These are phyloP conservation scores for Antarctomyces pellizariae DNA, from an alignment of 495 filamentous ascomycete species.

Conservation along the genomic window DNA sequence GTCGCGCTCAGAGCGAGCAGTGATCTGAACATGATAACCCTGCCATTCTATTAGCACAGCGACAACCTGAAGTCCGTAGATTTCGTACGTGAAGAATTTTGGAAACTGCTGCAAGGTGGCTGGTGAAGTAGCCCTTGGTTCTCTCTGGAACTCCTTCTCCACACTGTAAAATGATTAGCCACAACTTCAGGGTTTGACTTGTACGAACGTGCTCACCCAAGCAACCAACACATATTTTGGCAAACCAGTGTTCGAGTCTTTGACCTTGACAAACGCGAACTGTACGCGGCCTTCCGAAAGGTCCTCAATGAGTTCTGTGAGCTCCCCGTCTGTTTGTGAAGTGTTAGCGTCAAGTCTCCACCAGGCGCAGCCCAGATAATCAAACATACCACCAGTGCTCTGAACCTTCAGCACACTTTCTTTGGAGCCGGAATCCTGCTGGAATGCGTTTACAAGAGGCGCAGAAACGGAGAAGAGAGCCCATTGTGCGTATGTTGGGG, in stretches of 20 bases:
- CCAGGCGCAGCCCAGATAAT: slow-evolving; percentile 2
- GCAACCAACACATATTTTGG: slow-evolving; percentile 86
- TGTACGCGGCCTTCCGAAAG: slow-evolving; percentile 93
- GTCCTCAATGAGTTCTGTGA: slow-evolving; percentile 86
- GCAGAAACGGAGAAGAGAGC: slow-evolving; percentile 79
- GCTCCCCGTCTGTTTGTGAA: slow-evolving; percentile 52
- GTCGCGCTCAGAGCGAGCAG: slow-evolving; percentile 73
- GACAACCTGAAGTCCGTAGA: slow-evolving; percentile 1
- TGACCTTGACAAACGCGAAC: slow-evolving; percentile 92
- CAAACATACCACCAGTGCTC: slow-evolving; percentile 49
- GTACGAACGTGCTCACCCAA: slow-evolving; percentile 34
- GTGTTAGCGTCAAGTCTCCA: slow-evolving; percentile 3
- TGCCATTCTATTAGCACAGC: slow-evolving; percentile 11
- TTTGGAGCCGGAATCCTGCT: slow-evolving; percentile 54
- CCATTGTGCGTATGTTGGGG: slow-evolving; percentile 63
- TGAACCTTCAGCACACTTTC: slow-evolving; percentile 92
- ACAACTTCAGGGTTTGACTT: too few relatives aligned
- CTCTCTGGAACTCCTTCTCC: slow-evolving; percentile 95
- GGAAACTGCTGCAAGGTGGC: slow-evolving; percentile 66
- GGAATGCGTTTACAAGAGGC: slow-evolving; percentile 76
- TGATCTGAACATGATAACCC: slow-evolving; percentile 95
- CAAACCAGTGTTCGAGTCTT: slow-evolving; percentile 73
- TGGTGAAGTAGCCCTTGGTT: slow-evolving; percentile 95
- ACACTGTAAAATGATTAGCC: slow-evolving; percentile 25
- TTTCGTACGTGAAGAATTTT: slow-evolving; percentile 60